Conservation (phyloP, 108 stramenopile genomes). For the Schizochytrium sp. region DNA sequence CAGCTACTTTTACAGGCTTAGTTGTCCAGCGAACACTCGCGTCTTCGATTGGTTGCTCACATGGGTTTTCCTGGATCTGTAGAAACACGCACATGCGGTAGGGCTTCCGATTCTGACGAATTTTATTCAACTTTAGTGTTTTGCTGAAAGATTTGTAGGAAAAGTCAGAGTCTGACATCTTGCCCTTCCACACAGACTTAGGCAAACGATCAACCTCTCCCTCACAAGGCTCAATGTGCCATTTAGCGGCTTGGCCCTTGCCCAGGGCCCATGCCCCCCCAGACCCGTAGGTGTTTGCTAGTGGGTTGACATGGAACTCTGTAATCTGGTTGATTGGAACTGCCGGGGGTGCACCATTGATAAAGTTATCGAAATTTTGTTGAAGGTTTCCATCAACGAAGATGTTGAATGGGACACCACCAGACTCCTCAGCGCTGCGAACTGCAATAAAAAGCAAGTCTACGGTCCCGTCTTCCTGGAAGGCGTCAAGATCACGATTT, state of each 20-base stretch:
- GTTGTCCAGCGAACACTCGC: neutral
- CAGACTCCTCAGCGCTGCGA: slow-evolving; percentile 35
- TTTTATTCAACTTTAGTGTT: neutral
- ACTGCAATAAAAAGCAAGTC: slow-evolving; percentile 14
- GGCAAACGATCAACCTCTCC: slow-evolving; percentile 4
- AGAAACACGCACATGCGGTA: slow-evolving; percentile 47
- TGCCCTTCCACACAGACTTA: neutral
- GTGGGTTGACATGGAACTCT: slow-evolving; percentile 21
- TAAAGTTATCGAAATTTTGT: slow-evolving; percentile 20
- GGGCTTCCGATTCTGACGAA: neutral
- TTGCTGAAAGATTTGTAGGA: neutral
- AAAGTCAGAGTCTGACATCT: neutral
- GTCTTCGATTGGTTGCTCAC: slow-evolving; percentile 26
- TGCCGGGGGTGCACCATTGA: slow-evolving; percentile 9
- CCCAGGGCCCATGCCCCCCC: slow-evolving; percentile 24
- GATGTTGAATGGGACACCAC: slow-evolving; percentile 27
- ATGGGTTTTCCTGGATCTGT: slow-evolving; percentile 3
- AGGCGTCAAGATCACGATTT: neutral
- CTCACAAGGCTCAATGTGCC: slow-evolving; percentile 14
- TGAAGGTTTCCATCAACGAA: slow-evolving; percentile 34
- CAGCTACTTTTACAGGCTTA: slow-evolving; percentile 17
- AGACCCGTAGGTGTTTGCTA: slow-evolving; percentile 16
- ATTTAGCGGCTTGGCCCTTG: slow-evolving; percentile 13
- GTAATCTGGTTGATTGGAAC: neutral
- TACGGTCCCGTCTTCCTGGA: slow-evolving; percentile 11